phyloP scores from a whole-genome alignment of 306 rosid genomes.

The Gillenia trifoliata region DNA sequence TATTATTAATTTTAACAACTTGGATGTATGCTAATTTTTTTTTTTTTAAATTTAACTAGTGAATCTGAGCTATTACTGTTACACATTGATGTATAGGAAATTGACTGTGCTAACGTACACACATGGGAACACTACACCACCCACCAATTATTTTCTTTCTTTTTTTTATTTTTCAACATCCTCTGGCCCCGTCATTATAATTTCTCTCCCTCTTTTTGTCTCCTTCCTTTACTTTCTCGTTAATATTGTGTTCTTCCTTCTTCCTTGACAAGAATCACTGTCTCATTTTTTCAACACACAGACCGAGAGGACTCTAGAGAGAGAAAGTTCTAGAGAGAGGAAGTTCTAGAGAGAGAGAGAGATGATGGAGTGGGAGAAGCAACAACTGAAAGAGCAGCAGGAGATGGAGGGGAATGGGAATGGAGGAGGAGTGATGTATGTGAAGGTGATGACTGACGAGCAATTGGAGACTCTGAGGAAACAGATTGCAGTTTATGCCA shows the following conservation, averaged over 20 bases:
- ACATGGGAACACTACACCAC: conserved; percentile 12
- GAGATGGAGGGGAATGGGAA: conserved; percentile 26
- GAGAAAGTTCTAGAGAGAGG: neutral
- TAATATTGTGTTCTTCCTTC: neutral
- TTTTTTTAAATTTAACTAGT: neutral
- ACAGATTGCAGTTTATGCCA: conserved; percentile 73
- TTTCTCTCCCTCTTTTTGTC: conserved; percentile 16
- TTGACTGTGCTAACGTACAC: neutral
- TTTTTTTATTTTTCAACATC: neutral
- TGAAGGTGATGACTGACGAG: conserved; percentile 94
- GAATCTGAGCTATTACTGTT: neutral
- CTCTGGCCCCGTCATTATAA: neutral
- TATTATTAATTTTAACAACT: neutral
- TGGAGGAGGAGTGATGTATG: conserved; percentile 47
- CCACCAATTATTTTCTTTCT: conserved; percentile 3
- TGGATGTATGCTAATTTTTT: too few relatives aligned
- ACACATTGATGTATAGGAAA: neutral
- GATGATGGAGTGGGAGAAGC: conserved; percentile 61
- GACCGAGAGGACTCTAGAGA: neutral
- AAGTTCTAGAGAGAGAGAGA: neutral
- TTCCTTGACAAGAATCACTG: neutral
- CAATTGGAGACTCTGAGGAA: conserved; percentile 86
- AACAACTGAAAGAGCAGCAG: conserved; percentile 26
- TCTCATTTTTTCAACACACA: neutral
- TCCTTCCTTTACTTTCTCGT: conserved; percentile 30